phyloP scores from a whole-genome alignment of 257 asterid species.

The Solanum rostratum region DNA sequence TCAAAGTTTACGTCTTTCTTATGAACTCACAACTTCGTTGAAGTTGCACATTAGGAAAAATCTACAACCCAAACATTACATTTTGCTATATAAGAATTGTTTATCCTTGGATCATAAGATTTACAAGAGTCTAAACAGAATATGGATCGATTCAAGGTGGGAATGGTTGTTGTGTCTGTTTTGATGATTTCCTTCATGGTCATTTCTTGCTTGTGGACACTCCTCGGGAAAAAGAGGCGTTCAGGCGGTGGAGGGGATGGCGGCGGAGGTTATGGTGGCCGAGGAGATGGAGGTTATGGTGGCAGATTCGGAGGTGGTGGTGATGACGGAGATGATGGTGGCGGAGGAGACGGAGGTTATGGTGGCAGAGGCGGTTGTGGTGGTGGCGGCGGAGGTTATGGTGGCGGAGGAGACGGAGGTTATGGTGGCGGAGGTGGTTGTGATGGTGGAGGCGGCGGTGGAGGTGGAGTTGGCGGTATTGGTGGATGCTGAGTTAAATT shows the following conservation, averaged over 20 bases:
- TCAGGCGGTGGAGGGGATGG: no score
- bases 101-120: not conserved
- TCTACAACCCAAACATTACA: not conserved
- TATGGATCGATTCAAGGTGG: constrained; percentile 3
- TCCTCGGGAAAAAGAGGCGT: not conserved
- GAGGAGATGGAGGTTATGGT: no score
- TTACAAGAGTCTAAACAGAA: not conserved
- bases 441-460: not conserved
- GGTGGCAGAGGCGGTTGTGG: no score
- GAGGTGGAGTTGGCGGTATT: not conserved
- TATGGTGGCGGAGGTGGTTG: not conserved
- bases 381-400: not conserved
- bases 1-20: not conserved
- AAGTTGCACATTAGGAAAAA: not conserved
- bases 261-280: no score
- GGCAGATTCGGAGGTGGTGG: no score
- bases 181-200: constrained; percentile 6
- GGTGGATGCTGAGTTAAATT: not conserved
- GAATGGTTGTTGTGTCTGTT: constrained; percentile 6
- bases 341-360: no score
- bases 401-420: not conserved
- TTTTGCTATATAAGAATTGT: not conserved
- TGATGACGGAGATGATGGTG: no score
- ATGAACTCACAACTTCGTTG: not conserved
- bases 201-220: constrained; percentile 12